A percentile compares a stretch with the other conserved stretches of the same genome.
Conservation (phyloP, 192 early-diverging fungal species). For the Entomortierella parvispora region DNA sequence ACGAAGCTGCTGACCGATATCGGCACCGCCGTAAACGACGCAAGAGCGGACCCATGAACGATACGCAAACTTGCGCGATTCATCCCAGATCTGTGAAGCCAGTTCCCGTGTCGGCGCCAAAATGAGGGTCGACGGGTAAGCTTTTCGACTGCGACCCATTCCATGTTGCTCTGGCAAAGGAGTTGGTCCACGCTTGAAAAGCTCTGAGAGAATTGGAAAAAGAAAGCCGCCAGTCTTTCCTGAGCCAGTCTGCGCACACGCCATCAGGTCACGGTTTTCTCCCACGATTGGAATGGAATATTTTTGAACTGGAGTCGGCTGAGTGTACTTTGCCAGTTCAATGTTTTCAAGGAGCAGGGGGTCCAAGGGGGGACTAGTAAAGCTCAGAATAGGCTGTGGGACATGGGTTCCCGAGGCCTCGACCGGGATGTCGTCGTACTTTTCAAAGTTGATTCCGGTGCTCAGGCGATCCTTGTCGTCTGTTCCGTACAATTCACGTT, state of each 20-base stretch:
- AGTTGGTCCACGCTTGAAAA: conserved; percentile 85
- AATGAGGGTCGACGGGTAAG: conserved; percentile 83
- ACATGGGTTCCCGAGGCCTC: conserved; percentile 82
- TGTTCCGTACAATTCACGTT: conserved; percentile 80
- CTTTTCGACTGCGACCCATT: conserved; percentile 74
- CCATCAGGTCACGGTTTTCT: conserved; percentile 94
- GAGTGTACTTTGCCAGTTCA: conserved; percentile 84
- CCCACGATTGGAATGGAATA: conserved; percentile 88
- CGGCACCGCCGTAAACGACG: conserved; percentile 95
- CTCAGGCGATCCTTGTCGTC: conserved; percentile 83
- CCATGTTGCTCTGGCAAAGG: conserved; percentile 59
- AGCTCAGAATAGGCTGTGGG: conserved; percentile 70
- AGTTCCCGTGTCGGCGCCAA: conserved; percentile 96
- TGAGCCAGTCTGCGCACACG: conserved; percentile 97
- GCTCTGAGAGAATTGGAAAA: conserved; percentile 94
- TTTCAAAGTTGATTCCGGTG: conserved; percentile 99
- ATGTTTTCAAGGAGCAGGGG: conserved; percentile 90
- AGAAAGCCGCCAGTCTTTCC: conserved; percentile 98
- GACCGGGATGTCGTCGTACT: conserved; percentile 98
- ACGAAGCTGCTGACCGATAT: conserved; percentile 88
- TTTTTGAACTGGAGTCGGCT: conserved; percentile 97
- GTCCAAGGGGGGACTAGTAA: conserved; percentile 77
- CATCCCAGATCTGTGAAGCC: conserved; percentile 93
- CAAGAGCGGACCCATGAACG: conserved; percentile 93
- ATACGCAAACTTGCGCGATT: conserved; percentile 85